Percentiles rank a stretch among this genome's conserved stretches.
These are phyloP conservation scores for Russula virescens DNA, from an alignment of 768 basidiomycete species.

Conservation along the genomic window DNA sequence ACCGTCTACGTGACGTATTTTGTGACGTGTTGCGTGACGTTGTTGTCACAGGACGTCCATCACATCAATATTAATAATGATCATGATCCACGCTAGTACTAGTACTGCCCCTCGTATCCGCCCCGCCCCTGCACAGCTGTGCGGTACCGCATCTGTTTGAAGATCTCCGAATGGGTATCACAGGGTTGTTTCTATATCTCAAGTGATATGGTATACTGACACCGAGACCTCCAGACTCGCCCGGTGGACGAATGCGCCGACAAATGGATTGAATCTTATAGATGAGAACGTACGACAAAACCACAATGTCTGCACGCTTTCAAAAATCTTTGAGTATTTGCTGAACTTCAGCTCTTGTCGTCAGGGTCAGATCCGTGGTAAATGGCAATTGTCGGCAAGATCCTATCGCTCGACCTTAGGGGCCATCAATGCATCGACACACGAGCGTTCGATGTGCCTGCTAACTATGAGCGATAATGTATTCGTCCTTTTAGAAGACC, in stretches of 20 bases:
- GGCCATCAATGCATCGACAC: conserved; percentile 44
- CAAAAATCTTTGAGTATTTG: conserved; percentile 12
- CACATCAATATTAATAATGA: no score
- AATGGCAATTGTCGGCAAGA: conserved; percentile 64
- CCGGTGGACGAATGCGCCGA: conserved; percentile 79
- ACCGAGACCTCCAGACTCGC: conserved; percentile 45
- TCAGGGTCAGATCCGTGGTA: conserved; percentile 55
- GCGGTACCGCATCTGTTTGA: background rate
- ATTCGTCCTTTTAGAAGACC: conserved; percentile 75
- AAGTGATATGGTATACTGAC: background rate
- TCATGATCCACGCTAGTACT: no score
- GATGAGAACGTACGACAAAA: conserved; percentile 63
- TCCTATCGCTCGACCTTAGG: conserved; percentile 71
- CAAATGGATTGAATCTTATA: conserved; percentile 61
- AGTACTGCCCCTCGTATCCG: background rate
- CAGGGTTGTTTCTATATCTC: conserved; percentile 15
- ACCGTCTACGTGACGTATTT: no score
- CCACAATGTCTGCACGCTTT: conserved; percentile 48
- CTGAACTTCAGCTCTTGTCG: conserved; percentile 23
- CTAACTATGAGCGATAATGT: conserved; percentile 77
- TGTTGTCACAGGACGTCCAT: background rate
- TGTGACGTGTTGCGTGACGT: no score
- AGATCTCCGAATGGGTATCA: conserved; percentile 22
- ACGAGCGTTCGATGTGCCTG: conserved; percentile 68
- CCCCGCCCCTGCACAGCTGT: no score